Percentiles rank a stretch among this genome's conserved stretches.
Evolutionary conservation across 768 basidiomycete species (phyloP).

Genomic region (Leucocoprinus leucothites): DNA sequence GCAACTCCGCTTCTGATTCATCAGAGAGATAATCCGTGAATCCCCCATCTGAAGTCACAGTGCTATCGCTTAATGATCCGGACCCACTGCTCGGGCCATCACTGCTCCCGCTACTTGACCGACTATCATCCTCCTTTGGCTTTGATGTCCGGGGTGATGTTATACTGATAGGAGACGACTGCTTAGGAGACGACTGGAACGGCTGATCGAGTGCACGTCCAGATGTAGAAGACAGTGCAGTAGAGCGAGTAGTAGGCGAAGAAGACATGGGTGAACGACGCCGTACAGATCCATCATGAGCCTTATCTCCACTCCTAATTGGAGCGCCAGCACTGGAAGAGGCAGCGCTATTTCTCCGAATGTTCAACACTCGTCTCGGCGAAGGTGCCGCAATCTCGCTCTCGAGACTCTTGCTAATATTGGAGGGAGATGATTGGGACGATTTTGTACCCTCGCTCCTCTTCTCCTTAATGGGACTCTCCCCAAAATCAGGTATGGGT

Average conservation of each 20-base stretch:
- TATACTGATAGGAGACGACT: slow-evolving; percentile 21
- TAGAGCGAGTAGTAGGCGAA: slow-evolving; percentile 5
- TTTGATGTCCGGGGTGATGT: slow-evolving; percentile 24
- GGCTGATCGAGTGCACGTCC: slow-evolving; percentile 16
- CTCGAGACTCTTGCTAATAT: slow-evolving; percentile 1
- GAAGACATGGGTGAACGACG: slow-evolving; percentile 21
- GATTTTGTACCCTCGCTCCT: background rate
- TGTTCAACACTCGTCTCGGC: background rate
- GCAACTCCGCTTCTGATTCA: slow-evolving; percentile 87
- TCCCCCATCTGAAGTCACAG: slow-evolving; percentile 80
- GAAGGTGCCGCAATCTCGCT: slow-evolving; percentile 6
- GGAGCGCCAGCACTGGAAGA: background rate
- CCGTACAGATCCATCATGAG: slow-evolving; percentile 13
- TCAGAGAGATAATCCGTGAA: slow-evolving; percentile 92
- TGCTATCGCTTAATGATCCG: slow-evolving; percentile 67
- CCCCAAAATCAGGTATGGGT: slow-evolving; percentile 9
- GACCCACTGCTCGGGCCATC: slow-evolving; percentile 36
- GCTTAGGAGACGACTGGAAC: background rate
- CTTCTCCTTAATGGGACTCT: background rate
- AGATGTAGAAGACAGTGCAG: slow-evolving; percentile 12
- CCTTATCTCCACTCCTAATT: background rate
- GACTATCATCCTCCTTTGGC: slow-evolving; percentile 28
- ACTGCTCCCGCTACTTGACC: slow-evolving; percentile 56
- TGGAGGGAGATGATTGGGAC: slow-evolving; percentile 3
- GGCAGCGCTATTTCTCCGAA: background rate